Percentiles rank a stretch among this genome's conserved stretches.
These are phyloP conservation scores for Chaetomium sp. DNA, from an alignment of 2,329 filamentous ascomycete species.

Conservation along the genomic window DNA sequence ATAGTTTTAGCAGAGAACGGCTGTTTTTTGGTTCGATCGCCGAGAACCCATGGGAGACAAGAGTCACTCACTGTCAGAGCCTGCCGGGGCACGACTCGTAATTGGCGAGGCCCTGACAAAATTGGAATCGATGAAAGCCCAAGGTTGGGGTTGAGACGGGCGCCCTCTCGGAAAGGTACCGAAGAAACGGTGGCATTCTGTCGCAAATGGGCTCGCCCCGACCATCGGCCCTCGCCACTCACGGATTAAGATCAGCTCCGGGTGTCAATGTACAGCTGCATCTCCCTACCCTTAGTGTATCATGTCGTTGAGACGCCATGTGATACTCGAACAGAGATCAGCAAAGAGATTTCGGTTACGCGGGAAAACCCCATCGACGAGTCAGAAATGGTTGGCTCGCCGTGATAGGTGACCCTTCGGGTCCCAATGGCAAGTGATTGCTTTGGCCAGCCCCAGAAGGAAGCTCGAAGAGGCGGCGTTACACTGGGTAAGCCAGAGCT, in stretches of 20 bases:
- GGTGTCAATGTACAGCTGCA: neutral
- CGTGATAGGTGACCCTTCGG: constrained; percentile 19
- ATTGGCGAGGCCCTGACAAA: constrained; percentile 23
- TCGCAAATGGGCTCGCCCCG: neutral
- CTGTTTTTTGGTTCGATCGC: neutral
- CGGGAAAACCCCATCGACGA: constrained; percentile 1
- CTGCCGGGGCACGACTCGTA: neutral
- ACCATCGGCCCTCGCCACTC: neutral
- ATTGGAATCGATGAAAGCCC: constrained; percentile 21
- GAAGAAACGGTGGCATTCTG: neutral
- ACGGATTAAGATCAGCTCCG: neutral
- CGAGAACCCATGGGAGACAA: neutral
- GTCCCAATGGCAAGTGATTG: constrained; percentile 17
- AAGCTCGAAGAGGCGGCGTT: constrained; percentile 21
- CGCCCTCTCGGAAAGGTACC: neutral
- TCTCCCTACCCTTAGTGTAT: neutral
- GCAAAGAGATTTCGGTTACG: neutral
- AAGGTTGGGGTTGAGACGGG: neutral
- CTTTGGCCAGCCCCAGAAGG: constrained; percentile 19
- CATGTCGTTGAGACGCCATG: neutral
- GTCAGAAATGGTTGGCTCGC: constrained; percentile 6
- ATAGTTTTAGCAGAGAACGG: neutral
- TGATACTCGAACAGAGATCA: neutral
- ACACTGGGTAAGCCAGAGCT: constrained; percentile 22
- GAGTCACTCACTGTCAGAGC: neutral